phyloP scores from a whole-genome alignment of 306 rosid species.

The Macrotyloma uniflorum region DNA sequence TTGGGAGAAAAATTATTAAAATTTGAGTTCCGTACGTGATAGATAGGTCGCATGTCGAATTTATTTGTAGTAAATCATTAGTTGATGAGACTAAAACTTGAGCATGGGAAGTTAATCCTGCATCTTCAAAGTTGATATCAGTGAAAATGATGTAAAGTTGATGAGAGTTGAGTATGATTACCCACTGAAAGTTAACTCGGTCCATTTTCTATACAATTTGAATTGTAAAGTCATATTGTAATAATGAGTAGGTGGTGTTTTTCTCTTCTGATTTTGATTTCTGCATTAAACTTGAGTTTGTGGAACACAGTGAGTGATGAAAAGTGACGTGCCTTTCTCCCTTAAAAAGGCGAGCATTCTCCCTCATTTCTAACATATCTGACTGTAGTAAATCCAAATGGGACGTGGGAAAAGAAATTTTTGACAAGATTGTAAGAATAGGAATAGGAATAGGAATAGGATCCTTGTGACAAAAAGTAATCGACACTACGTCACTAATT shows the following conservation, averaged over 20 bases:
- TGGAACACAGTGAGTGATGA: conserved; percentile 1
- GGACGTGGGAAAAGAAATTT: conserved; percentile 18
- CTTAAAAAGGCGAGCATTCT: conserved; percentile 1
- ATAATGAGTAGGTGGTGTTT: neutral
- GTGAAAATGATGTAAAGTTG: conserved; percentile 39
- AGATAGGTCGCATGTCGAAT: too few relatives aligned
- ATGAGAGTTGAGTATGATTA: conserved; percentile 33
- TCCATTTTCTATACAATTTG: conserved; percentile 2
- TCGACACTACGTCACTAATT: neutral
- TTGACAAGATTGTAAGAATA: conserved; percentile 19
- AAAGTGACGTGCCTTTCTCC: conserved; percentile 9
- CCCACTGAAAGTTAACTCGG: too few relatives aligned
- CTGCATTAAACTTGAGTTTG: conserved; percentile 8
- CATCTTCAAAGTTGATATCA: conserved; percentile 4
- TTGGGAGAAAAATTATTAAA: too few relatives aligned
- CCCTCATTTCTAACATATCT: conserved; percentile 27
- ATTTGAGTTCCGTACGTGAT: neutral
- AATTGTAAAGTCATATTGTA: conserved; percentile 25
- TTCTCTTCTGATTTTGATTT: neutral
- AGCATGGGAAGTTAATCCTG: conserved; percentile 6
- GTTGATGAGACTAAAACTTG: neutral
- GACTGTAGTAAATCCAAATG: conserved; percentile 30
- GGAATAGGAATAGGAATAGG: neutral
- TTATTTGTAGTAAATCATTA: neutral
- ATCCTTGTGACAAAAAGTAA: conserved; percentile 21